phyloP scores from a whole-genome alignment of 768 basidiomycete species.

The Cystobasidiopsis lactophilus region DNA sequence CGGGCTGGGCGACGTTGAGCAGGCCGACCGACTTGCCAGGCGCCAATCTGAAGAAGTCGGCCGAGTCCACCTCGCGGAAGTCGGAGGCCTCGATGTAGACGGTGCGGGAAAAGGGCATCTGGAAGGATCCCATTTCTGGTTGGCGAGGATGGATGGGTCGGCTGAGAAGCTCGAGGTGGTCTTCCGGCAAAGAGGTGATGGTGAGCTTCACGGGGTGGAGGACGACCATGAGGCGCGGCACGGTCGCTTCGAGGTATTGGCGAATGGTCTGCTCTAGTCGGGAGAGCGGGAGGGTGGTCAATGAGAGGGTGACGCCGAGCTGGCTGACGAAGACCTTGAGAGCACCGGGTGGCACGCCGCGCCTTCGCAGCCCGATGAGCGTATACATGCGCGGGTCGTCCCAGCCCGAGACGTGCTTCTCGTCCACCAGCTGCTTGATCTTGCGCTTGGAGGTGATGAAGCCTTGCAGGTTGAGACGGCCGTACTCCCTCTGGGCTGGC shows the following conservation, averaged over 20 bases:
- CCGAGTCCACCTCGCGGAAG: slow-evolving; percentile 63
- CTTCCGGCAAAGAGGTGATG: slow-evolving; percentile 73
- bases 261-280: slow-evolving; percentile 81
- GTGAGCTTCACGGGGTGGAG: slow-evolving; percentile 71
- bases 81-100: slow-evolving; percentile 85
- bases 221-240: slow-evolving; percentile 76
- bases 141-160: slow-evolving; percentile 90
- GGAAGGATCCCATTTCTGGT: slow-evolving; percentile 58
- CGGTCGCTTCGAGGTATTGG: slow-evolving; percentile 67
- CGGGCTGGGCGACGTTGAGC: slow-evolving; percentile 74
- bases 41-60: slow-evolving; percentile 92
- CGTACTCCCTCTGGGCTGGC: slow-evolving; percentile 89
- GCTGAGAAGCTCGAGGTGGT: slow-evolving; percentile 58
- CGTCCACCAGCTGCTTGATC: slow-evolving; percentile 65
- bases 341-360: slow-evolving; percentile 91
- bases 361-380: slow-evolving; percentile 76
- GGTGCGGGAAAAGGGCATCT: slow-evolving; percentile 62
- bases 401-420: slow-evolving; percentile 71
- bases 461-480: slow-evolving; percentile 74
- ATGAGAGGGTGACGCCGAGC: slow-evolving; percentile 74
- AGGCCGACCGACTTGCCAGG: slow-evolving; percentile 94
- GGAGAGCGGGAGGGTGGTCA: slow-evolving; percentile 58
- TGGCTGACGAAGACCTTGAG: slow-evolving; percentile 78
- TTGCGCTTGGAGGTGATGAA: slow-evolving; percentile 95
- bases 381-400: slow-evolving; percentile 95